Evolutionary conservation across 2,329 filamentous ascomycete genomes (phyloP).

Genomic region (Ceratocystis papillata): DNA sequence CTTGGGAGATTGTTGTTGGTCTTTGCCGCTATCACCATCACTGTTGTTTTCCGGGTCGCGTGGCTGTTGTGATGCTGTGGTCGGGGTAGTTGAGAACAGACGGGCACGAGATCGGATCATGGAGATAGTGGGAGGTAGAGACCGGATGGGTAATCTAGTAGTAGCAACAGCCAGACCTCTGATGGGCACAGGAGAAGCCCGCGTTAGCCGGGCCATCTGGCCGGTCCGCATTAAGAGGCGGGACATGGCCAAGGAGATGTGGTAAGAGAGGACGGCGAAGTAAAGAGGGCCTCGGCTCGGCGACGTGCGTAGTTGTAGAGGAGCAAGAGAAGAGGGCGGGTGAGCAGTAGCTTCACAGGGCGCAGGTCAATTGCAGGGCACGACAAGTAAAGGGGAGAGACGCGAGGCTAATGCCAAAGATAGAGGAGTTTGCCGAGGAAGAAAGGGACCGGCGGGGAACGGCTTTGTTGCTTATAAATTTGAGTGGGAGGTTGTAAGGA

Average conservation of each 20-base stretch:
- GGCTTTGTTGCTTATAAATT: background rate
- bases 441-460: background rate
- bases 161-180: background rate
- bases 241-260: constrained; percentile 42
- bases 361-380: no score
- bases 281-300: background rate
- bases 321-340: background rate
- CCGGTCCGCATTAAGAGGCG: constrained; percentile 55
- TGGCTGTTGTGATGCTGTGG: constrained; percentile 27
- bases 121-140: constrained; percentile 26
- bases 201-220: constrained; percentile 53
- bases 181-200: constrained; percentile 30
- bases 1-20: constrained; percentile 19
- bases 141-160: constrained; percentile 12
- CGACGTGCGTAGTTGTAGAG: background rate
- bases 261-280: background rate
- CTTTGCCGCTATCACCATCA: constrained; percentile 29
- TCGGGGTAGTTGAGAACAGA: constrained; percentile 34
- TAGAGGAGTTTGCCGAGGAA: background rate
- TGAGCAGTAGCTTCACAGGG: no score
- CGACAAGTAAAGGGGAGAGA: no score
- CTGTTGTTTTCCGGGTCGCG: constrained; percentile 33
- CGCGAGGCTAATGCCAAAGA: background rate
- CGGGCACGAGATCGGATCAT: constrained; percentile 30
- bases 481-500: background rate